Evolutionary conservation across 2,329 filamentous ascomycete species (phyloP), one percentile per base, ranked within the genome.

Genomic region (Cryphonectria carpinicola): DNA sequence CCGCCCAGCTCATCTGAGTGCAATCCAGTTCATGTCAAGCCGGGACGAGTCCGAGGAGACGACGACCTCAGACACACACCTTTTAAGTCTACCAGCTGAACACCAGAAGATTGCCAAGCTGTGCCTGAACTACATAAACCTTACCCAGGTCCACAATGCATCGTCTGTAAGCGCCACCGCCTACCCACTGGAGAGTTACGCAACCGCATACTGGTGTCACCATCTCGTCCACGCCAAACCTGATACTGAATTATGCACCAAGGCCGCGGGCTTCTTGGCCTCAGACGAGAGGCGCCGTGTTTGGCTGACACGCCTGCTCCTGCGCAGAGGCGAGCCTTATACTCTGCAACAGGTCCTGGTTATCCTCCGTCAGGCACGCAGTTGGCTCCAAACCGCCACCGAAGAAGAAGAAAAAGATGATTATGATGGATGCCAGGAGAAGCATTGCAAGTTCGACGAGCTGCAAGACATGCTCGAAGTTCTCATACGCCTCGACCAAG

Each of bases 391-490:
- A 37, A 25, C 8, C 10, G 22, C 39, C 43, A 43, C 41, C 22
- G 13, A 25, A 43, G 37, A 64, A n/a, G 13, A 64, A 7, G 7
- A 49, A 7, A 8, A 22, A 7, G 43, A 49, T 22, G 10, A 11
- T 39, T 7, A 10, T 39, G 10, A 11, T 39, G 11, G 37, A 39
- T 11, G 60, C 22, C n/a, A 46, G 37, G 14, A 43, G n/a, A 28
- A 13, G 41, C 6, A 25, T 41, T 32, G 61, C 19, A 39, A 64
- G 22, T 41, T 64, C 35, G 43, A 64, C 17, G 61, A 64, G 25
- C 22, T 64, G 61, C 35, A 64, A 46, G 61, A 64, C 22, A 37
- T 64, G 61, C 13, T 64, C 13, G 61, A 64, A 25, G 43, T 64
- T 19, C 61, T 64, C 28, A n/a, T 43, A 46, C 61, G 25, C 11